phyloP scores from a whole-genome alignment of 495 filamentous ascomycete genomes.

The Penicillium angulare region DNA sequence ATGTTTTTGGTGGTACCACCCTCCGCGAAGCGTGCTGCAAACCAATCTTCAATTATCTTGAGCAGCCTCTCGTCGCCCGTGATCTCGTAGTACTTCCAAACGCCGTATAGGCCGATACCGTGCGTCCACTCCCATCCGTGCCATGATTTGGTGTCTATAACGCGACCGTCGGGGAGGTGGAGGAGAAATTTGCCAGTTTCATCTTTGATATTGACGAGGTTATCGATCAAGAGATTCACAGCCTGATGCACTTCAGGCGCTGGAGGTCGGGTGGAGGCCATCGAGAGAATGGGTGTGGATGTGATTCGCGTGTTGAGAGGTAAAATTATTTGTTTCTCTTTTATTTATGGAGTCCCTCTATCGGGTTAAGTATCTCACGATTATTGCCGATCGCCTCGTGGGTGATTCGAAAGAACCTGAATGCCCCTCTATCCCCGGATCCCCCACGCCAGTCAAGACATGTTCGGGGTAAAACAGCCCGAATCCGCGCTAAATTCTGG shows the following conservation, averaged over 20 bases:
- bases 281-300: not conserved
- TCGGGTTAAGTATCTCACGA: too few species aligned
- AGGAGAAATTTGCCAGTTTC: conserved; percentile 66
- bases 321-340: too few species aligned
- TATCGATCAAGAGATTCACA: conserved; percentile 49
- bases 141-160: conserved; percentile 82
- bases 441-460: not conserved
- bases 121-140: conserved; percentile 80
- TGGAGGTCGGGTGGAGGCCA: not conserved
- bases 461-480: not conserved
- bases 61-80: conserved; percentile 42
- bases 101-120: conserved; percentile 70
- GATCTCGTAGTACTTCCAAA: conserved; percentile 71
- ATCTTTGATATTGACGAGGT: conserved; percentile 68
- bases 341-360: too few species aligned
- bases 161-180: conserved; percentile 61
- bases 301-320: too few species aligned
- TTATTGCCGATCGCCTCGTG: too few species aligned
- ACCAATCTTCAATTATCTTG: conserved; percentile 4
- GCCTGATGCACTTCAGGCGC: not conserved
- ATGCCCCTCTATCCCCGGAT: too few species aligned
- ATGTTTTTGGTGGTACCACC: conserved; percentile 6
- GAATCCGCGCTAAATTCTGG: not conserved
- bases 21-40: conserved; percentile 6
- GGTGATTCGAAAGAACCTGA: too few species aligned